Evolutionary conservation across 2,329 filamentous ascomycete species (phyloP), one percentile per base, ranked within the genome.

Genomic region (Cordyceps fumosorosea): DNA sequence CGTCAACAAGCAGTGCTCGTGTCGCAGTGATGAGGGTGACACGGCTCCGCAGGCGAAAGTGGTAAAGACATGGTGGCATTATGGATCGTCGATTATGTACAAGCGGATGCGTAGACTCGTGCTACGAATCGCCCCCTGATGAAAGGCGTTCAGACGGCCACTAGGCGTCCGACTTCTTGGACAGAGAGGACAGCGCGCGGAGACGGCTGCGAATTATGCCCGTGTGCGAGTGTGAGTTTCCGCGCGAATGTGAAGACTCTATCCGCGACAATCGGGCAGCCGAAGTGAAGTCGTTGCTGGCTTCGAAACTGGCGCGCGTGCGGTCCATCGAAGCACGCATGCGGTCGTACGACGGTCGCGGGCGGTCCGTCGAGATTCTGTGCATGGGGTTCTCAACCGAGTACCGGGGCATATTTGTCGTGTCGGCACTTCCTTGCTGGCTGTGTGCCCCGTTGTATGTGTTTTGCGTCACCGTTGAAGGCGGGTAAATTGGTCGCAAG

Each of bases 381-480:
- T 70, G 69, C 20, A 62, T 29, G 5, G 73, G 72, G 56, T 77
- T 72, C 63, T 89, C 87, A 66, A 85, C 72, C 18, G 87, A 87
- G 67, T 80, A 77, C 64, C 86, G 83, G 68, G 85, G 84, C 56
- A 82, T 78, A 26, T 53, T 44, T 12, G 96, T 93, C 56, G 95
- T 97, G 64, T 91, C 93, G 74, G 96, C 93, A 76, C 93, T 97
- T 64, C 92, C 91, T 68, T 93, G 96, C 72, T 96, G 91, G 69
- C 90, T 95, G 56, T 88, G 88, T 66, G 92, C 80, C 45, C 56
- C 56, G 66, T 86, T 93, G 72, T 95, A 89, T 24, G 74, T 93
- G 51, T 85, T 86, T 52, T 85, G 83, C 18, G 91, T 93, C 55
- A 91, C 89, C 69, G 93, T 87, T 59, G 93, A 96, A 16, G 93